A percentile compares a stretch with the other conserved stretches of the same genome.
Evolutionary conservation across 2,329 filamentous ascomycete species (phyloP).

Genomic region (Trichoderma sp.): DNA sequence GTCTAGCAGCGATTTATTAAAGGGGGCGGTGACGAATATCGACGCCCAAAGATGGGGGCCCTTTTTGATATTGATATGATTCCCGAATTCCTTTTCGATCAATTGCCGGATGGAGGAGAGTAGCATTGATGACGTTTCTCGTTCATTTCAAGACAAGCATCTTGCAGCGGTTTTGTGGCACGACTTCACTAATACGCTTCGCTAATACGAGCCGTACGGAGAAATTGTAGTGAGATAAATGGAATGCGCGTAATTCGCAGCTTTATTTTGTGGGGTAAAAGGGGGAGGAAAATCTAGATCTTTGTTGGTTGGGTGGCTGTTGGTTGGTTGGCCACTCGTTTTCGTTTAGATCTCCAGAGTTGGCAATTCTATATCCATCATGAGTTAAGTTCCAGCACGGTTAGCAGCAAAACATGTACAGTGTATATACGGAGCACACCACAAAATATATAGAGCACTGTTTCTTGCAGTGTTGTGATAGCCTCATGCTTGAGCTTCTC

Average conservation of each 20-base stretch:
- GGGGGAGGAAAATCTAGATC: not conserved
- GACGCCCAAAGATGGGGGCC: not conserved
- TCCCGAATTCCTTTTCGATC: not conserved
- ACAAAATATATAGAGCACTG: not conserved
- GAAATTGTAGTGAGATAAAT: not conserved
- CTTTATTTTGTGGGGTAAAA: slow-evolving; percentile 3
- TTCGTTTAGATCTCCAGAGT: not conserved
- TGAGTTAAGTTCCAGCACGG: not conserved
- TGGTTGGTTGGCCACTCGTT: not conserved
- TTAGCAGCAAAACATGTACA: not conserved
- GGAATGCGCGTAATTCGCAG: slow-evolving; percentile 1
- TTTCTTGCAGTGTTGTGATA: not conserved
- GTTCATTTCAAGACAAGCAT: not conserved
- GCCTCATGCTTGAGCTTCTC: not conserved
- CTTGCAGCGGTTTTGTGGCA: not conserved
- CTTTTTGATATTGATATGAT: not conserved
- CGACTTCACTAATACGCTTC: not conserved
- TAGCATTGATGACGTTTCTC: not conserved
- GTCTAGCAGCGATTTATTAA: not conserved
- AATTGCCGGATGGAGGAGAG: not conserved
- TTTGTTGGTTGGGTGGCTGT: not conserved
- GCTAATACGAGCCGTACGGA: not conserved
- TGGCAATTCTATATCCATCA: not conserved
- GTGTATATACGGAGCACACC: not conserved
- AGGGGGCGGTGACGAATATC: slow-evolving; percentile 12